Conservation (phyloP, 306 rosid species). For the Pueraria montana region DNA sequence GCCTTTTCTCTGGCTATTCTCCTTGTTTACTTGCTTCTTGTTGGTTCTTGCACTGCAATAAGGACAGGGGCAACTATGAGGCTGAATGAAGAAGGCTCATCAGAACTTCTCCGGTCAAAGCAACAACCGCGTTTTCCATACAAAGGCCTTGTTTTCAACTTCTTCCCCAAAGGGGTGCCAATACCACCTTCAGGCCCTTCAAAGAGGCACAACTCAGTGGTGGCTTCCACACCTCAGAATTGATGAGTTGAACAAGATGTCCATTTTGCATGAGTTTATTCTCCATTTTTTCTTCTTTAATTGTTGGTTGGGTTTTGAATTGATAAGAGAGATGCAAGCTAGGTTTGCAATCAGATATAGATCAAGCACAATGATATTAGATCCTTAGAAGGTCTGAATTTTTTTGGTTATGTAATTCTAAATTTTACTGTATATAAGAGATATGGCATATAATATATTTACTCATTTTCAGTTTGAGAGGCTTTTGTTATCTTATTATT, state of each 20-base stretch:
- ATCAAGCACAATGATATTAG: constrained; percentile 43
- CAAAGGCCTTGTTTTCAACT: constrained; percentile 66
- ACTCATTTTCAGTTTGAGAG: constrained; percentile 36
- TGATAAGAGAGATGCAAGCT: constrained; percentile 38
- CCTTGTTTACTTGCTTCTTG: constrained; percentile 56
- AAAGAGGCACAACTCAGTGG: constrained; percentile 74
- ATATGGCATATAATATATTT: constrained; percentile 40
- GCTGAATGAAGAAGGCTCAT: constrained; percentile 43
- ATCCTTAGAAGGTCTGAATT: constrained; percentile 46
- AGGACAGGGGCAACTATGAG: constrained; percentile 60
- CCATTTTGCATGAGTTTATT: constrained; percentile 16
- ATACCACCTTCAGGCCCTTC: constrained; percentile 95
- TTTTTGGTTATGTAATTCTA: constrained; percentile 42
- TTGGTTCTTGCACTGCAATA: constrained; percentile 65
- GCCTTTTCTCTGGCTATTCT: constrained; percentile 40
- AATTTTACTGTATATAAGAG: constrained; percentile 47
- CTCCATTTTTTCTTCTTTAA: constrained; percentile 14
- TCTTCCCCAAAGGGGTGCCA: constrained; percentile 76
- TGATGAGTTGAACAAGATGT: constrained; percentile 53
- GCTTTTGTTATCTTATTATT: neutral
- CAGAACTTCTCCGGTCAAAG: constrained; percentile 41
- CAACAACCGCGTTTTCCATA: constrained; percentile 38
- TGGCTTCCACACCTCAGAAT: constrained; percentile 67
- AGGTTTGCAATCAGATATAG: constrained; percentile 51
- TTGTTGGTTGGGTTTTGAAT: constrained; percentile 30